Evolutionary conservation across 192 early-diverging fungal species (phyloP).

Genomic region (Allomyces javanicus): DNA sequence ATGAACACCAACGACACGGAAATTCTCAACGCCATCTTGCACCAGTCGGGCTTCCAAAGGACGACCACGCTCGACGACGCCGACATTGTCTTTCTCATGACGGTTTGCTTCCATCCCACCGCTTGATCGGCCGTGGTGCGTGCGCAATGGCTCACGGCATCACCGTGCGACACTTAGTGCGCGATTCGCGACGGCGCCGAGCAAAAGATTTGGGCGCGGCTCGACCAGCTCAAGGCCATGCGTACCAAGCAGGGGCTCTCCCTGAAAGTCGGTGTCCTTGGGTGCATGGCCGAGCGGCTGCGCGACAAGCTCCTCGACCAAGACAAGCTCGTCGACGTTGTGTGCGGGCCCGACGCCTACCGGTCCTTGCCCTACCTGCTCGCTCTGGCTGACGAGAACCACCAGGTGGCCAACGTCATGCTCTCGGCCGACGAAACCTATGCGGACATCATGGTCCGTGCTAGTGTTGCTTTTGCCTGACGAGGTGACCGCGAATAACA

Average conservation of each 20-base stretch:
- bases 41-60: constrained; percentile 41
- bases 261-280: constrained; percentile 52
- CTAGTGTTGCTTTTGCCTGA: no score
- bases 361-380: constrained; percentile 52
- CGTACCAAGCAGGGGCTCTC: constrained; percentile 30
- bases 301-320: constrained; percentile 46
- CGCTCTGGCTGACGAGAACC: constrained; percentile 36
- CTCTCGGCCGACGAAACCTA: constrained; percentile 63
- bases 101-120: constrained; percentile 5
- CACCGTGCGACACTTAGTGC: constrained; percentile 13
- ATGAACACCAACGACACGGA: constrained; percentile 69
- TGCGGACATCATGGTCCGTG: constrained; percentile 36
- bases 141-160: neutral
- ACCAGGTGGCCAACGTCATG: constrained; percentile 56
- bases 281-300: constrained; percentile 61
- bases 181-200: constrained; percentile 63
- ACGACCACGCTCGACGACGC: constrained; percentile 31
- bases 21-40: constrained; percentile 52
- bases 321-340: constrained; percentile 49
- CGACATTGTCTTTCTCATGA: constrained; percentile 51
- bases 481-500: no score
- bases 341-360: constrained; percentile 59
- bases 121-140: no score
- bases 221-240: constrained; percentile 33
- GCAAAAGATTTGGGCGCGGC: constrained; percentile 45